phyloP scores from a whole-genome alignment of 345 rosid species.

The Rhodamnia rubescens region DNA sequence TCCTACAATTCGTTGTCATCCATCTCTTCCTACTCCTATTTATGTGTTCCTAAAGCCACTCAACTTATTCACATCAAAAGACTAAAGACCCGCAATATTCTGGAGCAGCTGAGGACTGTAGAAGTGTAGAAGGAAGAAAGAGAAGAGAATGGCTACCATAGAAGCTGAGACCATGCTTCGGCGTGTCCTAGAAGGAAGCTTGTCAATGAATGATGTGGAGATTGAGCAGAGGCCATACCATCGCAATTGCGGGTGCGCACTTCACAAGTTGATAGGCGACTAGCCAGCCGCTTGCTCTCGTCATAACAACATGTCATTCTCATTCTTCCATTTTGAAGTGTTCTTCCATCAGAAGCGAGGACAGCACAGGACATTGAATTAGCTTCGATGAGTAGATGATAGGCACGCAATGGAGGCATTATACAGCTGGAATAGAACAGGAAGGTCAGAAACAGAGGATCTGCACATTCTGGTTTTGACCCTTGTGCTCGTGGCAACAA shows the following conservation, averaged over 20 bases:
- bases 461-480: background rate
- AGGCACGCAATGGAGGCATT: background rate
- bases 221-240: too few species aligned
- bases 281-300: background rate
- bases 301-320: background rate
- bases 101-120: background rate
- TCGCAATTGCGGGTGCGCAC: conserved; percentile 3
- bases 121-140: background rate
- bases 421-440: background rate
- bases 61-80: background rate
- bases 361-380: background rate
- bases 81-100: too few species aligned
- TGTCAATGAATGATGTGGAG: too few species aligned
- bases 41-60: background rate
- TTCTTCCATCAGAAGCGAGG: background rate
- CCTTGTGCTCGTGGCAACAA: background rate
- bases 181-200: too few species aligned
- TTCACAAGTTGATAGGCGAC: background rate
- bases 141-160: background rate
- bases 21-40: background rate
- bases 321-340: background rate
- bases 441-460: background rate
- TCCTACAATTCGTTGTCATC: background rate
- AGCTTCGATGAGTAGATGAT: background rate
- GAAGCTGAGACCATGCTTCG: too few species aligned